phyloP scores from a whole-genome alignment of 768 basidiomycete species.

The Rhizopogon sp. region DNA sequence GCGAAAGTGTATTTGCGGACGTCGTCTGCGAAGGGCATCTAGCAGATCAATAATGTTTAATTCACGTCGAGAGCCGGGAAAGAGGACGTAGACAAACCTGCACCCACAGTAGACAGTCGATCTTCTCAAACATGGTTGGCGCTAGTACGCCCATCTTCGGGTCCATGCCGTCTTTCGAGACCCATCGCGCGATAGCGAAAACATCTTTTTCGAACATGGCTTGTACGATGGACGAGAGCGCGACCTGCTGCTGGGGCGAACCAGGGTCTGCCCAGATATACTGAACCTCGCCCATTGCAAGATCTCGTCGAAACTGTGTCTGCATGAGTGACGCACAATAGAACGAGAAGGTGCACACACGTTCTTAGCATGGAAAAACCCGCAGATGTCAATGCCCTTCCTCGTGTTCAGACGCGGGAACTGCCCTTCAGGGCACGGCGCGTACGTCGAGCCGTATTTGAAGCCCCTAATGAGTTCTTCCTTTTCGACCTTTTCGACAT shows the following conservation, averaged over 20 bases:
- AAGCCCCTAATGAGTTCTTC: slow-evolving; percentile 78
- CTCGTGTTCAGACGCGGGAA: slow-evolving; percentile 70
- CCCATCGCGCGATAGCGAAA: slow-evolving; percentile 82
- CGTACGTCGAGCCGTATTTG: slow-evolving; percentile 88
- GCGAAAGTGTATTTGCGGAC: slow-evolving; percentile 84
- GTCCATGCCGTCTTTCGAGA: slow-evolving; percentile 64
- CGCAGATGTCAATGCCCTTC: slow-evolving; percentile 85
- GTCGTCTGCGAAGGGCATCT: slow-evolving; percentile 98
- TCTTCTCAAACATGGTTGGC: slow-evolving; percentile 55
- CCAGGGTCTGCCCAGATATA: slow-evolving; percentile 78
- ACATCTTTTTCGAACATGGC: slow-evolving; percentile 66
- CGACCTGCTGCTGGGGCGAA: slow-evolving; percentile 69
- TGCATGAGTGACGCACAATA: background rate
- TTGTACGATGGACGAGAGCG: slow-evolving; percentile 81
- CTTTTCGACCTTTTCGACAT: slow-evolving; percentile 59
- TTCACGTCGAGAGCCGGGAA: background rate
- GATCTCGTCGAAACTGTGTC: slow-evolving; percentile 74
- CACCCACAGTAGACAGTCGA: slow-evolving; percentile 82
- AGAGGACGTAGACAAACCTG: slow-evolving; percentile 45
- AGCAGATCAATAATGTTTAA: background rate
- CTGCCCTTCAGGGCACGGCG: slow-evolving; percentile 80
- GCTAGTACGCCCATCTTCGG: slow-evolving; percentile 82
- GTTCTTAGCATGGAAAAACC: slow-evolving; percentile 68
- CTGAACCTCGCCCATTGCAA: slow-evolving; percentile 77
- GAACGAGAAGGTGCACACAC: slow-evolving; percentile 33